Percentiles rank a stretch among this genome's conserved stretches.
Conservation (phyloP, 2,329 filamentous ascomycete species). For the Huntiella omanensis region DNA sequence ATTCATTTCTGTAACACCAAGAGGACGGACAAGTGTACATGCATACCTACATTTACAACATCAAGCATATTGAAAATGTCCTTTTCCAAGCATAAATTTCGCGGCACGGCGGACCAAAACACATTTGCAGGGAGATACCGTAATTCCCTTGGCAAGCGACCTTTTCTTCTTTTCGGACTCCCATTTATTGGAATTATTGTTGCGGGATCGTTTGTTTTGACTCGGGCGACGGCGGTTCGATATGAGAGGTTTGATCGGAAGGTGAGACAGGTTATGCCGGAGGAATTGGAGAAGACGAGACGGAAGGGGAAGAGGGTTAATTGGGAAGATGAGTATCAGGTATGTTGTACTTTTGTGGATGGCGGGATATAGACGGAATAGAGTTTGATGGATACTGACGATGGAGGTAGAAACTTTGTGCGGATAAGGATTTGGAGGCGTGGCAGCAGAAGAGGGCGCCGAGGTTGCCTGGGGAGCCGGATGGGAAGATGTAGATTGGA, state of each 20-base stretch:
- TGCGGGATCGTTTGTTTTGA: constrained; percentile 81
- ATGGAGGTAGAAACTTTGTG: constrained; percentile 10
- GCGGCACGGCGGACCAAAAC: constrained; percentile 41
- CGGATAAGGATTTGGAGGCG: constrained; percentile 72
- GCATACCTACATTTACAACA: too few species aligned
- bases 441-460: constrained; percentile 96
- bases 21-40: too few species aligned
- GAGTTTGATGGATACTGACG: neutral
- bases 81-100: constrained; percentile 8
- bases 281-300: constrained; percentile 71
- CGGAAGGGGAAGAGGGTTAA: constrained; percentile 52
- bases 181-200: constrained; percentile 85
- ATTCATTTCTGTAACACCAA: too few species aligned
- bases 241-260: constrained; percentile 89
- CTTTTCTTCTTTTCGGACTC: constrained; percentile 82
- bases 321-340: constrained; percentile 75
- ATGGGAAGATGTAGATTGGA: constrained; percentile 54
- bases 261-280: constrained; percentile 64
- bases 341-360: constrained; percentile 26
- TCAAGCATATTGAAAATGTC: constrained; percentile 1
- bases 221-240: constrained; percentile 77
- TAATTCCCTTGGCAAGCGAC: constrained; percentile 51
- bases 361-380: neutral
- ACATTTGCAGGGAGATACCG: constrained; percentile 63
- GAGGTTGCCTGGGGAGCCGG: constrained; percentile 72